A percentile compares a stretch with the other conserved stretches of the same genome.
phyloP scores from a whole-genome alignment of 148 eudicot species.

The Rheum nobile region DNA sequence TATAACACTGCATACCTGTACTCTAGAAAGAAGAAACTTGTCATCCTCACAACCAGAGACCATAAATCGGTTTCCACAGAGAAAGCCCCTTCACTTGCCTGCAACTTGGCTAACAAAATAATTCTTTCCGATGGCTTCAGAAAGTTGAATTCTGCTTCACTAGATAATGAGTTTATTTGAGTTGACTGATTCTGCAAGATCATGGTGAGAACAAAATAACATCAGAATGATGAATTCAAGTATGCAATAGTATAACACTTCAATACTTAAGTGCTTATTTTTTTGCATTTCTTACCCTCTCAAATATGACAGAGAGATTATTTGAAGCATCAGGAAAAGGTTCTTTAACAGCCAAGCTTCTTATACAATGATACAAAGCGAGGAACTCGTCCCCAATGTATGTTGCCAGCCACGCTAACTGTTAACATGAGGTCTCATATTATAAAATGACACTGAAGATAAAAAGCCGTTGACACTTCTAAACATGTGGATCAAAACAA shows the following conservation, averaged over 20 bases:
- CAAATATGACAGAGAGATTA: conserved; percentile 68
- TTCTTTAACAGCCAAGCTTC: conserved; percentile 88
- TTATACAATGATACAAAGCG: conserved; percentile 76
- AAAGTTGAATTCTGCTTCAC: conserved; percentile 34
- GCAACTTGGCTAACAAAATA: conserved; percentile 9
- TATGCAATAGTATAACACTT: background rate
- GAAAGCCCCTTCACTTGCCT: conserved; percentile 14
- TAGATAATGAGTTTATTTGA: conserved; percentile 34
- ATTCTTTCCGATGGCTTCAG: conserved; percentile 46
- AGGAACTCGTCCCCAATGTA: conserved; percentile 70
- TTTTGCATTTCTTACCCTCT: conserved; percentile 43
- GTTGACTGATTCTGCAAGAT: conserved; percentile 75
- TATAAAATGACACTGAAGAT: background rate
- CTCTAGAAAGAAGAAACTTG: conserved; percentile 55
- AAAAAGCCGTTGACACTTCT: background rate
- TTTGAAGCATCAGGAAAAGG: conserved; percentile 87
- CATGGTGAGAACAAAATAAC: background rate
- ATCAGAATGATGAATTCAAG: background rate
- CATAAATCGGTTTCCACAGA: conserved; percentile 34
- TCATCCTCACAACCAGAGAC: conserved; percentile 63
- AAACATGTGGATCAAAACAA: background rate
- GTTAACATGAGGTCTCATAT: conserved; percentile 13
- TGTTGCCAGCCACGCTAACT: conserved; percentile 88
- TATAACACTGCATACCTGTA: conserved; percentile 39
- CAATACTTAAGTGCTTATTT: no score